phyloP scores from a whole-genome alignment of 108 stramenopile species.

The Skeletonema menzelii region DNA sequence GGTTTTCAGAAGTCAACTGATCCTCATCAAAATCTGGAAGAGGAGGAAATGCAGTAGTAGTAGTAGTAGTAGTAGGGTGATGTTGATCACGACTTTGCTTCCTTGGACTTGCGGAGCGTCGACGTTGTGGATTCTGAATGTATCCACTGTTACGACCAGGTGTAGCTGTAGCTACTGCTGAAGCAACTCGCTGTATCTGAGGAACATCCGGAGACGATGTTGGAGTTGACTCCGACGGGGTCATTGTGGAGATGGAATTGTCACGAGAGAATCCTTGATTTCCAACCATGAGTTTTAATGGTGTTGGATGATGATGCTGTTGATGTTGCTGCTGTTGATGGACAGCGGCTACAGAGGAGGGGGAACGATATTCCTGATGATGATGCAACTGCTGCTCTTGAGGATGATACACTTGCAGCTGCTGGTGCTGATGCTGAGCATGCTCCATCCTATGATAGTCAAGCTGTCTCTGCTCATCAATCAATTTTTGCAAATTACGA shows the following conservation, averaged over 20 bases:
- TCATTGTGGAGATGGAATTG: background rate
- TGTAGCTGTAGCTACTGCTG: no score
- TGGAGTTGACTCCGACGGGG: no score
- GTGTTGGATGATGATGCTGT: background rate
- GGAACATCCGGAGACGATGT: background rate
- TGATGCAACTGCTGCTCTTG: no score
- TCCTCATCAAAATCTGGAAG: background rate
- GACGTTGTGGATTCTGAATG: background rate
- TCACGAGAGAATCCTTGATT: background rate
- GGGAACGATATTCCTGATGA: background rate
- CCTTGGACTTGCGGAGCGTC: background rate
- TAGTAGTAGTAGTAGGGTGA: no score
- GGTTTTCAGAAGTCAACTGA: background rate
- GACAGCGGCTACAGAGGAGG: background rate
- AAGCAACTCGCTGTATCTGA: no score
- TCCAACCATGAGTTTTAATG: background rate
- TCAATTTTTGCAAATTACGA: background rate
- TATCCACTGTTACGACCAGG: no score
- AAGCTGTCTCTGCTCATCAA: background rate
- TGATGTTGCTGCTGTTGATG: background rate
- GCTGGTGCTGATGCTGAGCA: background rate
- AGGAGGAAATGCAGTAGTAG: background rate
- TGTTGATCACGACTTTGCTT: background rate
- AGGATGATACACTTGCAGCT: background rate
- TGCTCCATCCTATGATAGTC: background rate